Conservation (phyloP, 73 alveolate genomes). For the Paramecium primaurelia region DNA sequence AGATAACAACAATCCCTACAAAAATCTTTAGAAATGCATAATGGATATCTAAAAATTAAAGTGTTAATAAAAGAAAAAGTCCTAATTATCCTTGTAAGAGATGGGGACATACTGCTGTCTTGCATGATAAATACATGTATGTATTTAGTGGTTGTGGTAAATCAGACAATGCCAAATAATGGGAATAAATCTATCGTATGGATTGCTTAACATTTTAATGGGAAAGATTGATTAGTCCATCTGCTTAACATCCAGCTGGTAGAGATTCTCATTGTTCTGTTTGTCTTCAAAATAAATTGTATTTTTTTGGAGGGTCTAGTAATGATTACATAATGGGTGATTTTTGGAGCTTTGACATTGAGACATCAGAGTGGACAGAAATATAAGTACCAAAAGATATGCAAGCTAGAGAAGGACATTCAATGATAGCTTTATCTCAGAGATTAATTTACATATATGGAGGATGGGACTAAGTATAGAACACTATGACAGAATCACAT, state of each 20-base stretch:
- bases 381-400: not conserved
- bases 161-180: constrained; percentile 24
- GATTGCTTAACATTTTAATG: constrained; percentile 57
- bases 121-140: constrained; percentile 57
- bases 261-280: constrained; percentile 58
- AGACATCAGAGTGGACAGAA: constrained; percentile 50
- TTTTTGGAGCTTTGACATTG: constrained; percentile 57
- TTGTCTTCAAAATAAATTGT: constrained; percentile 26
- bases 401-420: constrained; percentile 59
- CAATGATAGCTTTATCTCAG: constrained; percentile 37
- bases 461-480: constrained; percentile 53
- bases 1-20: not conserved
- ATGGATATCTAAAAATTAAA: constrained; percentile 11
- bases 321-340: constrained; percentile 46
- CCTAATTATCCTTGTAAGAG: constrained; percentile 52
- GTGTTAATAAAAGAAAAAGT: constrained; percentile 37
- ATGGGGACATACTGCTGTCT: constrained; percentile 62
- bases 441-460: constrained; percentile 42
- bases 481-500: constrained; percentile 1
- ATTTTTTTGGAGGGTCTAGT: constrained; percentile 53
- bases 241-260: constrained; percentile 24
- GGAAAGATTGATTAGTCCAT: constrained; percentile 46
- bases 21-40: constrained; percentile 27
- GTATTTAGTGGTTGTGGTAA: constrained; percentile 59
- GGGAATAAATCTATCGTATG: constrained; percentile 45